Evolutionary conservation across 192 early-diverging fungal genomes (phyloP).

Genomic region (Backusella australiensis): DNA sequence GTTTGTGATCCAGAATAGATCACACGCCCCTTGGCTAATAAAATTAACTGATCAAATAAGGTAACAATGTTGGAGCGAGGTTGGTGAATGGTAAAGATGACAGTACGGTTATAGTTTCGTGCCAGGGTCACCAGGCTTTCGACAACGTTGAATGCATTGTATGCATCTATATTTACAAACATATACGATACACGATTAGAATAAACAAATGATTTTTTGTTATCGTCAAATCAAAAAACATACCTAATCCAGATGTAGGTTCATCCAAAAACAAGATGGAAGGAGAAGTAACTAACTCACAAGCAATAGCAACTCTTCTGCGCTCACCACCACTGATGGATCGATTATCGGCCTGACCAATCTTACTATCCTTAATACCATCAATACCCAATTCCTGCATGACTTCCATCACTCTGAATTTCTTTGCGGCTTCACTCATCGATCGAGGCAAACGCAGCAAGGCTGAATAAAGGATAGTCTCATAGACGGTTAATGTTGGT

Average conservation of each 20-base stretch:
- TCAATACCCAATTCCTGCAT: slow-evolving; percentile 88
- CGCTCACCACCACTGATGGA: slow-evolving; percentile 94
- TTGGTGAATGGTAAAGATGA: slow-evolving; percentile 94
- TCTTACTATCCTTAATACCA: slow-evolving; percentile 74
- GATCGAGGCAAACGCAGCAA: slow-evolving; percentile 73
- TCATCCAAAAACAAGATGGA: slow-evolving; percentile 91
- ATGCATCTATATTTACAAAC: slow-evolving; percentile 57
- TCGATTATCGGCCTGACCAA: slow-evolving; percentile 70
- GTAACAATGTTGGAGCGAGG: slow-evolving; percentile 89
- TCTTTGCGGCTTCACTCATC: slow-evolving; percentile 67
- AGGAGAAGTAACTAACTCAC: slow-evolving; percentile 88
- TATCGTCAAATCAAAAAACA: neutral
- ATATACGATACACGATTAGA: neutral
- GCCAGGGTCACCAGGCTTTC: slow-evolving; percentile 83
- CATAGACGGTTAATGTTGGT: slow-evolving; percentile 65
- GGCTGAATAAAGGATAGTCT: slow-evolving; percentile 87
- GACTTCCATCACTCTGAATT: slow-evolving; percentile 69
- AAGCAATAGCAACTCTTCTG: slow-evolving; percentile 90
- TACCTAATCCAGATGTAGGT: slow-evolving; percentile 70
- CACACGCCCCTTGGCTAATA: slow-evolving; percentile 78
- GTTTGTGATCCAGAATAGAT: slow-evolving; percentile 80
- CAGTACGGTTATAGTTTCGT: slow-evolving; percentile 69
- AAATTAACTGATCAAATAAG: slow-evolving; percentile 85
- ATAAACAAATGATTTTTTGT: neutral
- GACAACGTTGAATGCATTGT: slow-evolving; percentile 94